These are phyloP conservation scores for Verbascum thapsus DNA, from an alignment of 257 asterid genomes.

Conservation along the genomic window DNA sequence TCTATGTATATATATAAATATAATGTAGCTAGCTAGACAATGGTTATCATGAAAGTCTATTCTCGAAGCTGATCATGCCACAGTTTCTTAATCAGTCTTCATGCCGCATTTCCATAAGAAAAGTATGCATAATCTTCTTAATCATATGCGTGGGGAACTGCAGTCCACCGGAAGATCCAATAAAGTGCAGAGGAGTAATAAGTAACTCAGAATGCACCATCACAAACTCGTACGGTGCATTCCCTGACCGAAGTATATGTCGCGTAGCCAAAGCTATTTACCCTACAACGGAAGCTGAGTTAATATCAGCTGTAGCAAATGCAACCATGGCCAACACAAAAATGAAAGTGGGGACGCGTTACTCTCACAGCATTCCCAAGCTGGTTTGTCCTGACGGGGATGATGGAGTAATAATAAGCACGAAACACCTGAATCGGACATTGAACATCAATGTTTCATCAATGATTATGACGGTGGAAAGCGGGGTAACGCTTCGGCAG, in stretches of 20 bases:
- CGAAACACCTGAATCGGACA: slow-evolving; percentile 40
- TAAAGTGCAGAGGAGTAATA: slow-evolving; percentile 34
- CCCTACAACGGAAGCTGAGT: slow-evolving; percentile 52
- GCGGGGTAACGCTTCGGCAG: slow-evolving; percentile 58
- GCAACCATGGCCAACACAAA: slow-evolving; percentile 38
- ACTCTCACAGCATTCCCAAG: slow-evolving; percentile 70
- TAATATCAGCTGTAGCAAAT: slow-evolving; percentile 48
- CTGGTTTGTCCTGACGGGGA: slow-evolving; percentile 61
- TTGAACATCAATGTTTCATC: slow-evolving; percentile 28
- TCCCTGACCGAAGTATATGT: slow-evolving; percentile 59
- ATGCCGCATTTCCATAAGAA: neutral
- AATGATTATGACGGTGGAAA: slow-evolving; percentile 58
- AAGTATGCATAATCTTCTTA: neutral
- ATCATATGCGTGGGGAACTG: slow-evolving; percentile 5
- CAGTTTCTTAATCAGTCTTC: neutral
- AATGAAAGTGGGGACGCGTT: slow-evolving; percentile 54
- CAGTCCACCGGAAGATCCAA: slow-evolving; percentile 61
- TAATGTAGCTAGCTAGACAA: neutral
- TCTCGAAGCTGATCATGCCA: neutral
- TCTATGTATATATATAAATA: too few relatives aligned
- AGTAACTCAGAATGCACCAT: slow-evolving; percentile 53
- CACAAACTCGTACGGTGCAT: slow-evolving; percentile 55
- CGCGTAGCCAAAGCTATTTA: slow-evolving; percentile 50
- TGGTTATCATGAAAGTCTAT: neutral
- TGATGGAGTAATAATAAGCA: slow-evolving; percentile 57